Percentiles rank a stretch among this genome's conserved stretches.
Evolutionary conservation across 352 stramenopile species (phyloP).

Genomic region (Salisapilia sapeloensis): DNA sequence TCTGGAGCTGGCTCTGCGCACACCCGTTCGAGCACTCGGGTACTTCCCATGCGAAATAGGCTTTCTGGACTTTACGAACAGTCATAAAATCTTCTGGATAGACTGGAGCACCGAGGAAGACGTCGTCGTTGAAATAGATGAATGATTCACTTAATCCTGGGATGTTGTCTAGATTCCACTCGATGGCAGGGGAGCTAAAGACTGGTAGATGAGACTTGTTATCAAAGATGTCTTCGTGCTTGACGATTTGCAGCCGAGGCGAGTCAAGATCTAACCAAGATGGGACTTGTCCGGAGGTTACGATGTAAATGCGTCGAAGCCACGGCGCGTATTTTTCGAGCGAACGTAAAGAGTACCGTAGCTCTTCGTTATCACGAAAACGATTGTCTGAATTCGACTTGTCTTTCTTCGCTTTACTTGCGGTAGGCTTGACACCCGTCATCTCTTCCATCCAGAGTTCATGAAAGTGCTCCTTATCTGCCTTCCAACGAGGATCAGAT

Average conservation of each 20-base stretch:
- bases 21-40: constrained; percentile 79
- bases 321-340: constrained; percentile 91
- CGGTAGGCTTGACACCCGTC: constrained; percentile 25
- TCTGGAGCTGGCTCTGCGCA: constrained; percentile 45
- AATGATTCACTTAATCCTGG: constrained; percentile 84
- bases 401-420: constrained; percentile 39
- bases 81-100: constrained; percentile 87
- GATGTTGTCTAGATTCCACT: constrained; percentile 89
- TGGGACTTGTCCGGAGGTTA: constrained; percentile 90
- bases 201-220: constrained; percentile 83
- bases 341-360: constrained; percentile 85
- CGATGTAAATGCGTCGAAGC: constrained; percentile 88
- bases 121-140: constrained; percentile 95
- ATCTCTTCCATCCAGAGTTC: constrained; percentile 79
- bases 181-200: constrained; percentile 89
- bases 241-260: constrained; percentile 70
- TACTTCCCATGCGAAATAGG: constrained; percentile 88
- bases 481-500: constrained; percentile 85
- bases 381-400: constrained; percentile 76
- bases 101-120: constrained; percentile 82
- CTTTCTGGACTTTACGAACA: constrained; percentile 73
- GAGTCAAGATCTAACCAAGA: constrained; percentile 84
- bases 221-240: constrained; percentile 83
- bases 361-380: constrained; percentile 90
- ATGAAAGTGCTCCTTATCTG: constrained; percentile 78